Evolutionary conservation across 768 basidiomycete species (phyloP).

Genomic region (Pulveroboletus sp.): DNA sequence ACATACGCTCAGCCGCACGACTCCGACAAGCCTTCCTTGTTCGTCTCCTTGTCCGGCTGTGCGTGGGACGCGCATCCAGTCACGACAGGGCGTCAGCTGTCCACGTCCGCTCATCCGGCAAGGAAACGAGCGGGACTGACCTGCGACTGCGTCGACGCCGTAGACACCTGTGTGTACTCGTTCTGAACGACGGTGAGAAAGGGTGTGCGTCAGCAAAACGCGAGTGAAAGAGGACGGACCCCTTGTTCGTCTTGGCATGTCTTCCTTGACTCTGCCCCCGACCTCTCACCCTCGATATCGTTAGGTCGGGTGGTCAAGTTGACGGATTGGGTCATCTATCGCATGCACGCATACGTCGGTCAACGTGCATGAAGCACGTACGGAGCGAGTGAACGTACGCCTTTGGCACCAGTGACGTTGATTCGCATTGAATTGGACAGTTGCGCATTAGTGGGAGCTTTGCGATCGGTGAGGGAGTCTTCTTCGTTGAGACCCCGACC

Average conservation of each 20-base stretch:
- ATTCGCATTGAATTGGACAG: constrained; percentile 12
- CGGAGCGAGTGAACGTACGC: constrained; percentile 5
- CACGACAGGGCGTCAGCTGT: not conserved
- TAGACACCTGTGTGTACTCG: constrained; percentile 13
- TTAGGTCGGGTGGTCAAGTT: constrained; percentile 2
- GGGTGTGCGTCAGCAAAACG: not conserved
- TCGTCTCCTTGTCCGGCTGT: not conserved
- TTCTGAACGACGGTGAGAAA: constrained; percentile 1
- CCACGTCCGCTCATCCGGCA: no score
- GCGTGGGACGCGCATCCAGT: not conserved
- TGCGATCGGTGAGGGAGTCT: constrained; percentile 10
- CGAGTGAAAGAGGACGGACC: not conserved
- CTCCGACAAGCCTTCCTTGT: constrained; percentile 4
- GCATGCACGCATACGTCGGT: not conserved
- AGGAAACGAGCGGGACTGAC: not conserved
- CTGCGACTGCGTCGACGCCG: constrained; percentile 19
- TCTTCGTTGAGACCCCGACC: constrained; percentile 27
- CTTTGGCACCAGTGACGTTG: constrained; percentile 9
- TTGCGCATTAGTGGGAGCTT: not conserved
- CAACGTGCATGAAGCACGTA: not conserved
- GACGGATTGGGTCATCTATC: constrained; percentile 17
- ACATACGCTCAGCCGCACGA: not conserved
- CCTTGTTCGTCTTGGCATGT: constrained; percentile 9
- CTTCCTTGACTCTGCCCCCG: constrained; percentile 16
- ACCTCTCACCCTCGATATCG: constrained; percentile 3